phyloP scores from a whole-genome alignment of 2,329 filamentous ascomycete species.

The Chalaropsis thielavioides region DNA sequence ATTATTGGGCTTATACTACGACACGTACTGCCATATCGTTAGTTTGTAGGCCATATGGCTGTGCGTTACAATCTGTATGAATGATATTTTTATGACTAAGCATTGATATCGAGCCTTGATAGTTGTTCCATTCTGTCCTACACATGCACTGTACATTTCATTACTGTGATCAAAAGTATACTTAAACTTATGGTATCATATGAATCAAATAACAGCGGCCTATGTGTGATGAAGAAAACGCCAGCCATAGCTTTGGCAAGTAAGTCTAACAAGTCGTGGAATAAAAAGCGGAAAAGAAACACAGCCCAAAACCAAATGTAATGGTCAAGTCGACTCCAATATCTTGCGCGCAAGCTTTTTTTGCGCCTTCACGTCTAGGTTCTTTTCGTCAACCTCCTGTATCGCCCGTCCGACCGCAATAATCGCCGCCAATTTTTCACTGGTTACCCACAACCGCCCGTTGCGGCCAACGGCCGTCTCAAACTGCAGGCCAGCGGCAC shows the following conservation, averaged over 20 bases:
- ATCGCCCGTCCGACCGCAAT: constrained; percentile 68
- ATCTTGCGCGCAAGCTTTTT: constrained; percentile 54
- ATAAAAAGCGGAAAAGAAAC: background rate
- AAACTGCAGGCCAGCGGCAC: constrained; percentile 62
- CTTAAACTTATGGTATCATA: background rate
- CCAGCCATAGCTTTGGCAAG: background rate
- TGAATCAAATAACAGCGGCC: background rate
- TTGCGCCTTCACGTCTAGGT: constrained; percentile 50
- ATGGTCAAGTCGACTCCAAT: background rate
- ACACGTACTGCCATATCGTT: background rate
- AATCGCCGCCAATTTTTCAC: constrained; percentile 55
- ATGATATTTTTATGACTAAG: background rate
- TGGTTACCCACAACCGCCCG: constrained; percentile 82
- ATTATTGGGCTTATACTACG: background rate
- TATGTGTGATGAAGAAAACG: background rate
- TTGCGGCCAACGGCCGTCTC: constrained; percentile 91
- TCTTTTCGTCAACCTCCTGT: constrained; percentile 57
- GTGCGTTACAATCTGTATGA: background rate
- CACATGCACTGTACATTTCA: background rate
- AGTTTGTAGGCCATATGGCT: background rate
- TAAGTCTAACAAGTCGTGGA: background rate
- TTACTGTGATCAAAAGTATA: background rate
- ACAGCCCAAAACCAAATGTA: background rate
- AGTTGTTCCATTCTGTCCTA: background rate
- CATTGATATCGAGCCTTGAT: background rate